Evolutionary conservation across 495 filamentous ascomycete species (phyloP).

Genomic region (Aspergillus incahuasiensis): DNA sequence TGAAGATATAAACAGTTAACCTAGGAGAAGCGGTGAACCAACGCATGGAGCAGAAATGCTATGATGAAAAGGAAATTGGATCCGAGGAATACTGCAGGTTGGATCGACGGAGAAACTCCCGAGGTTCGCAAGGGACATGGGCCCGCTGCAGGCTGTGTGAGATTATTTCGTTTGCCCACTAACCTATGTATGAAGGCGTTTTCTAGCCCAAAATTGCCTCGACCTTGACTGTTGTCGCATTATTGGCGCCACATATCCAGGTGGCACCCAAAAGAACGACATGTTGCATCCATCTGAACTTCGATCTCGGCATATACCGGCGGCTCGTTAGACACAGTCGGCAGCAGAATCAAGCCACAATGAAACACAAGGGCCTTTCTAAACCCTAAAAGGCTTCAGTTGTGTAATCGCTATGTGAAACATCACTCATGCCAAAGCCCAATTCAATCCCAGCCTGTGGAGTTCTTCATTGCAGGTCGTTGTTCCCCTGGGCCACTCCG

Average conservation of each 20-base stretch:
- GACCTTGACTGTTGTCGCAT: not conserved
- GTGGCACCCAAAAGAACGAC: not conserved
- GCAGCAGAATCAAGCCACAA: not conserved
- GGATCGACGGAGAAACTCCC: not conserved
- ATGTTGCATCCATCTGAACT: not conserved
- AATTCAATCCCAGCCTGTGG: not conserved
- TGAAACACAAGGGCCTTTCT: not conserved
- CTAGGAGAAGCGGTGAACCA: conserved; percentile 22
- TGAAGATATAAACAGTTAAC: conserved; percentile 5
- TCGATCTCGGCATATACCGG: not conserved
- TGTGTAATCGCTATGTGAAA: not conserved
- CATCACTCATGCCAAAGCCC: no score
- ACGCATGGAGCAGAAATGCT: not conserved
- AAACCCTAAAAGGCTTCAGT: not conserved
- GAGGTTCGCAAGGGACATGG: not conserved
- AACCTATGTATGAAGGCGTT: not conserved
- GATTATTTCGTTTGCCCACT: not conserved
- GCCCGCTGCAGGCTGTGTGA: conserved; percentile 2
- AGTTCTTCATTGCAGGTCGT: not conserved
- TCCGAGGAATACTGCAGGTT: conserved; percentile 2
- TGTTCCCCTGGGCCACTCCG: not conserved
- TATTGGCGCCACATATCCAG: not conserved
- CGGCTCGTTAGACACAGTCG: not conserved
- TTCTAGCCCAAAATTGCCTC: not conserved
- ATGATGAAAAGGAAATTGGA: conserved; percentile 6